phyloP scores from a whole-genome alignment of 1,284 basidiomycete genomes.

The Gomphus bonarii region DNA sequence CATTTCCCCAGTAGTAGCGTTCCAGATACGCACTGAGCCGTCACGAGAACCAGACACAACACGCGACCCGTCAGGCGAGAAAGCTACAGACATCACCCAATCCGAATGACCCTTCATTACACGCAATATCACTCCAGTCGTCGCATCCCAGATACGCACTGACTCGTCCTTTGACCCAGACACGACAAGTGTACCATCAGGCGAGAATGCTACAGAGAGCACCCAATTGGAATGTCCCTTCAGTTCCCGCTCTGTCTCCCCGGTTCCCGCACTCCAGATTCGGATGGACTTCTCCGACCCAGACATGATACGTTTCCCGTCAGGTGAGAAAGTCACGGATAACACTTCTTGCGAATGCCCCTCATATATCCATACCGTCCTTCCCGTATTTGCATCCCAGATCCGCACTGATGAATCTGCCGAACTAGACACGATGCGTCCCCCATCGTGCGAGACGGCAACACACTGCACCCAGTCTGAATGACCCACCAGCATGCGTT shows the following conservation, averaged over 20 bases:
- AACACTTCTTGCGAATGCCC: too few species aligned
- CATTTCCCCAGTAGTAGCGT: background rate
- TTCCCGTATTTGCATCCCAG: too few species aligned
- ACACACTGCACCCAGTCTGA: too few species aligned
- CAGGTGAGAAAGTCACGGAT: too few species aligned
- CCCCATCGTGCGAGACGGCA: too few species aligned
- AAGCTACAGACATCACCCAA: background rate
- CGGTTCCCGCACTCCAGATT: too few species aligned
- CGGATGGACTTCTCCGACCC: too few species aligned
- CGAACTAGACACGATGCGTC: too few species aligned
- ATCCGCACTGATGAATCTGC: too few species aligned
- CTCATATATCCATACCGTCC: too few species aligned
- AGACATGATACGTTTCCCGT: too few species aligned
- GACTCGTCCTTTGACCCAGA: background rate
- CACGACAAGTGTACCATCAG: background rate
- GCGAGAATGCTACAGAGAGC: background rate
- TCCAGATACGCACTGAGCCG: slow-evolving; percentile 11
- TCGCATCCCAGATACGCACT: background rate
- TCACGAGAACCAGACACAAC: slow-evolving; percentile 10
- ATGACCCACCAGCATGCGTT: background rate
- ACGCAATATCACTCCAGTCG: background rate
- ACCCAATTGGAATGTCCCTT: background rate
- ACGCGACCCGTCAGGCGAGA: background rate
- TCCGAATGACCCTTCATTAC: background rate
- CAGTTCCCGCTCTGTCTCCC: background rate